A percentile compares a stretch with the other conserved stretches of the same genome.
phyloP scores from a whole-genome alignment of 2,329 filamentous ascomycete genomes.

The Fusarium palustre region DNA sequence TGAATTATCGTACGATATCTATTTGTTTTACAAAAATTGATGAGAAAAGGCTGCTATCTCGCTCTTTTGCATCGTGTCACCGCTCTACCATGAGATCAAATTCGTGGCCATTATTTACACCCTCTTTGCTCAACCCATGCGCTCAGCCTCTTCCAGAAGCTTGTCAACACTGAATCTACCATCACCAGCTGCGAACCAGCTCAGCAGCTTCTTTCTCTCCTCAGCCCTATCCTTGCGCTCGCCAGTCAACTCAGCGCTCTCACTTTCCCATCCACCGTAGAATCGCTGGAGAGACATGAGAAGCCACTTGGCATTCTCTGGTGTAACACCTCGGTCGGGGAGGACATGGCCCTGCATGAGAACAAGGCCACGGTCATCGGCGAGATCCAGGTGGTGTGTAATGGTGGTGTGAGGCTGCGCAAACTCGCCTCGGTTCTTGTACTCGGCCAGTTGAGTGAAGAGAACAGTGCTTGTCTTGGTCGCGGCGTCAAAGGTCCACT shows the following conservation, averaged over 20 bases:
- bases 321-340: slow-evolving; percentile 78
- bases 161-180: slow-evolving; percentile 83
- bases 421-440: slow-evolving; percentile 89
- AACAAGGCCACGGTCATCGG: slow-evolving; percentile 79
- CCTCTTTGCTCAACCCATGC: slow-evolving; percentile 63
- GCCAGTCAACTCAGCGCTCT: slow-evolving; percentile 50
- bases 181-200: slow-evolving; percentile 86
- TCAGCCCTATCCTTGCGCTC: slow-evolving; percentile 67
- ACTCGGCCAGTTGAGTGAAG: slow-evolving; percentile 94
- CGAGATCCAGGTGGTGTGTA: slow-evolving; percentile 89
- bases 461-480: slow-evolving; percentile 79
- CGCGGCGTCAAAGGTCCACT: slow-evolving; percentile 87
- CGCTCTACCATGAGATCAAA: not conserved
- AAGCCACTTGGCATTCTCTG: slow-evolving; percentile 88
- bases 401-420: slow-evolving; percentile 93
- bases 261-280: slow-evolving; percentile 75
- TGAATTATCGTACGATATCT: slow-evolving; percentile 16
- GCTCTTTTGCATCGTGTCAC: not conserved
- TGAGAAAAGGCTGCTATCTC: not conserved
- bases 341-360: slow-evolving; percentile 86
- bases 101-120: not conserved
- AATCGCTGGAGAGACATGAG: slow-evolving; percentile 95
- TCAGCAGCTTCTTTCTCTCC: slow-evolving; percentile 76
- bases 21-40: slow-evolving; percentile 30
- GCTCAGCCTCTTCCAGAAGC: slow-evolving; percentile 90